Percentiles rank a stretch among this genome's conserved stretches.
Evolutionary conservation across 495 filamentous ascomycete species (phyloP).

Genomic region (Annulohypoxylon bovei): DNA sequence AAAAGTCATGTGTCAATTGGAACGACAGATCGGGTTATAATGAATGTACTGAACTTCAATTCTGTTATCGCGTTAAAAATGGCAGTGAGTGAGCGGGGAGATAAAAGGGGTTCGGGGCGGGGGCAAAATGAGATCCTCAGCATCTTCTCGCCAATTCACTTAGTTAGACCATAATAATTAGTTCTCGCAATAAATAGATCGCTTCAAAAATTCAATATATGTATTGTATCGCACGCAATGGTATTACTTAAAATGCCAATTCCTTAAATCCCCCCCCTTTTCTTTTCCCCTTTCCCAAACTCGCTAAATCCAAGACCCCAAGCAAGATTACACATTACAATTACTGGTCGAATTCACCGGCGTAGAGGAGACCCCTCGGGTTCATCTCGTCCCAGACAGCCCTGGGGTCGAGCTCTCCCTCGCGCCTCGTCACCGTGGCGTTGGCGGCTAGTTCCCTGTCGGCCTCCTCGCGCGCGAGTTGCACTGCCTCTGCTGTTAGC

Average conservation of each 20-base stretch:
- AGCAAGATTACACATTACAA: conserved; percentile 4
- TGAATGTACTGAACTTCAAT: no score
- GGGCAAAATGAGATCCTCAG: no score
- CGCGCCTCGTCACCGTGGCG: conserved; percentile 23
- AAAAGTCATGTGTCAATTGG: no score
- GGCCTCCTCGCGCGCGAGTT: conserved; percentile 43
- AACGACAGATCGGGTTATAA: no score
- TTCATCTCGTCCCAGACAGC: conserved; percentile 46
- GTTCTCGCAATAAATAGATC: background rate
- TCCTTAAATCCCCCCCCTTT: background rate
- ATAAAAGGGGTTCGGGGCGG: no score
- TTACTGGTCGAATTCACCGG: conserved; percentile 42
- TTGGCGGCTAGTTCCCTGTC: conserved; percentile 33
- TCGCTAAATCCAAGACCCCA: background rate
- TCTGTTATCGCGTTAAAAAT: no score
- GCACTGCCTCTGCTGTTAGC: conserved; percentile 32
- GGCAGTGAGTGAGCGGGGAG: no score
- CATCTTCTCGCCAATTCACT: no score
- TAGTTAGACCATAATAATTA: no score
- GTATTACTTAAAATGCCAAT: conserved; percentile 2
- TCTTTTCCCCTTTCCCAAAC: background rate
- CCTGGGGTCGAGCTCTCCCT: conserved; percentile 36
- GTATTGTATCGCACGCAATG: background rate
- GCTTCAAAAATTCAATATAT: background rate
- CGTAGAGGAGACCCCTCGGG: conserved; percentile 38